These are phyloP conservation scores for Bretschneidera sinensis DNA, from an alignment of 345 rosid species.

Conservation along the genomic window DNA sequence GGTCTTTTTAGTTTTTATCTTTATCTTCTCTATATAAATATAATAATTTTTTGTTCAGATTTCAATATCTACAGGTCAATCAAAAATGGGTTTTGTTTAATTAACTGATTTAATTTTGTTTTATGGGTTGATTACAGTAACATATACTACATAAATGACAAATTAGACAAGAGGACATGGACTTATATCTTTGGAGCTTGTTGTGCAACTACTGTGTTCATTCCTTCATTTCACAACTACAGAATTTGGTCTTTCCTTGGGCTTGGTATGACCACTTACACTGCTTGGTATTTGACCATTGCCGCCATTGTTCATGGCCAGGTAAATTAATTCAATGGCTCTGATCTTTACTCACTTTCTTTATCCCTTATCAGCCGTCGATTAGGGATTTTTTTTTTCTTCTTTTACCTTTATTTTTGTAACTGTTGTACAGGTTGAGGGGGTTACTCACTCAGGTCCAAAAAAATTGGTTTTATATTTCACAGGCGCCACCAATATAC, in stretches of 20 bases:
- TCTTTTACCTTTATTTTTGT: too few relatives aligned
- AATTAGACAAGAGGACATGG: slow-evolving; percentile 86
- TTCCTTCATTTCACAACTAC: slow-evolving; percentile 82
- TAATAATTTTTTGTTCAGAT: background rate
- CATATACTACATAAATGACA: slow-evolving; percentile 74
- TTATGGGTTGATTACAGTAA: slow-evolving; percentile 38
- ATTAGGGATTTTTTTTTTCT: background rate
- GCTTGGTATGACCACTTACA: slow-evolving; percentile 80
- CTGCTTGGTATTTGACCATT: slow-evolving; percentile 81
- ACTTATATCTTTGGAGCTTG: slow-evolving; percentile 89
- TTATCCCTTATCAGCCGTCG: background rate
- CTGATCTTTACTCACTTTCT: background rate
- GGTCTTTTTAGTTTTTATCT: slow-evolving; percentile 24
- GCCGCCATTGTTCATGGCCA: slow-evolving; percentile 65
- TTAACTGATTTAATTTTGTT: slow-evolving; percentile 9
- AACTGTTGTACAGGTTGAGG: slow-evolving; percentile 58
- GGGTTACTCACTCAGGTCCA: slow-evolving; percentile 64
- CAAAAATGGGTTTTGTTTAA: slow-evolving; percentile 1
- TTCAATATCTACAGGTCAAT: background rate
- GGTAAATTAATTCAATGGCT: slow-evolving; percentile 24
- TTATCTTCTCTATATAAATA: background rate
- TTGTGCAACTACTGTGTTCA: slow-evolving; percentile 76
- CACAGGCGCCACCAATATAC: slow-evolving; percentile 87
- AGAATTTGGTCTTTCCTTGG: slow-evolving; percentile 85
- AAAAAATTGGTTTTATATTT: slow-evolving; percentile 58